Evolutionary conservation across 78 protist genomes (phyloP).

Genomic region (Speleostelium caveatum): DNA sequence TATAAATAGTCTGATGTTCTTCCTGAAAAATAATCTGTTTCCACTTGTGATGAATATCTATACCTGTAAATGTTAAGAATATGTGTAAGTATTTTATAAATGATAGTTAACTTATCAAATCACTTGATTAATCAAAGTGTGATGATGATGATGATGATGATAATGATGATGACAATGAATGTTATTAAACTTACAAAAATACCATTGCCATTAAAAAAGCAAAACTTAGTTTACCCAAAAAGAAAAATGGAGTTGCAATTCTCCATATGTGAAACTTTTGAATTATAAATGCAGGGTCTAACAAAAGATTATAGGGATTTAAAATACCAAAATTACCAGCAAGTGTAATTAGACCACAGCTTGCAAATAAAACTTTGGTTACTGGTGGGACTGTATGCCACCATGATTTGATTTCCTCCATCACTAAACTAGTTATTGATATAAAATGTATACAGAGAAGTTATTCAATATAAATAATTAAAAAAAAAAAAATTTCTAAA

Average conservation of each 20-base stretch:
- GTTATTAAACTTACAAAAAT: slow-evolving; percentile 22
- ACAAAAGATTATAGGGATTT: background rate
- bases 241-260: background rate
- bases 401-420: slow-evolving; percentile 53
- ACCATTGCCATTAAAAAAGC: slow-evolving; percentile 18
- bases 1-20: slow-evolving; percentile 49
- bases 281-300: background rate
- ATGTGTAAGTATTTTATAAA: background rate
- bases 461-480: too few relatives aligned
- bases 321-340: background rate
- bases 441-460: too few relatives aligned
- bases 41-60: slow-evolving; percentile 32
- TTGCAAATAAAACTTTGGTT: slow-evolving; percentile 24
- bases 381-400: slow-evolving; percentile 24
- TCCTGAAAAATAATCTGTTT: slow-evolving; percentile 8
- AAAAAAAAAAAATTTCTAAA: too few relatives aligned
- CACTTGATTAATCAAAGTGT: background rate
- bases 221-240: slow-evolving; percentile 10
- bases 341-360: background rate
- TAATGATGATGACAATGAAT: too few relatives aligned
- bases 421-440: too few relatives aligned
- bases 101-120: background rate
- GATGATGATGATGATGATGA: too few relatives aligned
- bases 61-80: background rate
- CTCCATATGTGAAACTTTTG: slow-evolving; percentile 50